Conservation (phyloP, 345 rosid species). For the Anacardium occidentale region DNA sequence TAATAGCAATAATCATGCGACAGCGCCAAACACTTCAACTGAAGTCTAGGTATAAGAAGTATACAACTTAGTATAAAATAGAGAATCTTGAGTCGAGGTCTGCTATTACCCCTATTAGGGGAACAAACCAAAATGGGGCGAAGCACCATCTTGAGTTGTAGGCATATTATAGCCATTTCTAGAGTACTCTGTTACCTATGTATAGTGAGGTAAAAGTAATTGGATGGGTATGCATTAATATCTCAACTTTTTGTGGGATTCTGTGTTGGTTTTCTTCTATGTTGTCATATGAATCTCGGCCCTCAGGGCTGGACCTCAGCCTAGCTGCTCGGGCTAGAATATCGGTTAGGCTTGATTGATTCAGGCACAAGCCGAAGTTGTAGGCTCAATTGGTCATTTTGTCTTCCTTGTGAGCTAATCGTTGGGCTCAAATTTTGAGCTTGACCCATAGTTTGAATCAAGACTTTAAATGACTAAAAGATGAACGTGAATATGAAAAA, state of each 20-base stretch:
- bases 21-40: conserved; percentile 12
- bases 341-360: too few relatives aligned
- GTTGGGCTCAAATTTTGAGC: too few relatives aligned
- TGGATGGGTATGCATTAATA: background rate
- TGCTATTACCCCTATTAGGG: background rate
- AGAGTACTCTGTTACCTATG: conserved; percentile 7
- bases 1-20: background rate
- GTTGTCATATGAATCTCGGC: too few relatives aligned
- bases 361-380: too few relatives aligned
- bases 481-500: background rate
- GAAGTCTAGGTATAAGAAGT: conserved; percentile 29
- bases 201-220: conserved; percentile 11
- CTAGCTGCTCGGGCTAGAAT: too few relatives aligned
- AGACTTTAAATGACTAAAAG: too few relatives aligned
- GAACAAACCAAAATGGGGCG: conserved; percentile 45
- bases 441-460: too few relatives aligned
- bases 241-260: too few relatives aligned
- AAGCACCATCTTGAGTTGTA: conserved; percentile 51
- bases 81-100: background rate
- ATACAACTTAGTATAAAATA: background rate
- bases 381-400: too few relatives aligned
- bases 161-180: conserved; percentile 4
- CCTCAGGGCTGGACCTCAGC: too few relatives aligned
- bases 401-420: too few relatives aligned
- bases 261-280: too few relatives aligned